A percentile compares a stretch with the other conserved stretches of the same genome.
phyloP scores from a whole-genome alignment of 2,329 filamentous ascomycete genomes.

The Elsinoe arachidis region DNA sequence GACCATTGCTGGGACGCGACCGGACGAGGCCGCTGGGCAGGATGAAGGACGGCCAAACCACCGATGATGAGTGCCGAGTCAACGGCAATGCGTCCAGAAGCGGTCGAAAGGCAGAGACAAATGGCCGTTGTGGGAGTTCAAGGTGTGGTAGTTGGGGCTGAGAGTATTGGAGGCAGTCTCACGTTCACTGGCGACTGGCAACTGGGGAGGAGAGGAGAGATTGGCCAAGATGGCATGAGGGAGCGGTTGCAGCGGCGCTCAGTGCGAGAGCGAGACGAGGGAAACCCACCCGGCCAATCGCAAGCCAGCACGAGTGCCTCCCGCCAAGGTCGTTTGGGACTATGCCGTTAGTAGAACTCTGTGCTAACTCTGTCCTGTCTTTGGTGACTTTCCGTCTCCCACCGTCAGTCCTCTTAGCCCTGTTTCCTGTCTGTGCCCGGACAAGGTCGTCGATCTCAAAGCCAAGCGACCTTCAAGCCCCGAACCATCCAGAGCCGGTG shows the following conservation, averaged over 20 bases:
- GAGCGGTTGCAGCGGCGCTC: constrained; percentile 7
- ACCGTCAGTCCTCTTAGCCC: no score
- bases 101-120: constrained; percentile 12
- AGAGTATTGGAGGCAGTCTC: background rate
- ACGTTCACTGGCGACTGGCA: background rate
- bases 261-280: background rate
- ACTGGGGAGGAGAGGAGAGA: constrained; percentile 10
- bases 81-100: constrained; percentile 8
- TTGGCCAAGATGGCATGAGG: background rate
- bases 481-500: background rate
- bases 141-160: background rate
- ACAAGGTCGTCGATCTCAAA: background rate
- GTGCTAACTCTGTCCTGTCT: no score
- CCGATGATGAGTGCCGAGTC: background rate
- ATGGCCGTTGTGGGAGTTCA: constrained; percentile 7
- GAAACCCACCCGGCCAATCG: background rate
- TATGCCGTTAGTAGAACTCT: background rate
- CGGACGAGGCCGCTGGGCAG: constrained; percentile 4
- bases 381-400: no score
- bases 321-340: constrained; percentile 3
- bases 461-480: constrained; percentile 3
- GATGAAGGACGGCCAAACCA: constrained; percentile 11
- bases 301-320: background rate
- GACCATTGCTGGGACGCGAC: constrained; percentile 28
- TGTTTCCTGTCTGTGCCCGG: background rate